Evolutionary conservation across 179 eudicot genomes (phyloP).

Genomic region (Actinidia chinensis): DNA sequence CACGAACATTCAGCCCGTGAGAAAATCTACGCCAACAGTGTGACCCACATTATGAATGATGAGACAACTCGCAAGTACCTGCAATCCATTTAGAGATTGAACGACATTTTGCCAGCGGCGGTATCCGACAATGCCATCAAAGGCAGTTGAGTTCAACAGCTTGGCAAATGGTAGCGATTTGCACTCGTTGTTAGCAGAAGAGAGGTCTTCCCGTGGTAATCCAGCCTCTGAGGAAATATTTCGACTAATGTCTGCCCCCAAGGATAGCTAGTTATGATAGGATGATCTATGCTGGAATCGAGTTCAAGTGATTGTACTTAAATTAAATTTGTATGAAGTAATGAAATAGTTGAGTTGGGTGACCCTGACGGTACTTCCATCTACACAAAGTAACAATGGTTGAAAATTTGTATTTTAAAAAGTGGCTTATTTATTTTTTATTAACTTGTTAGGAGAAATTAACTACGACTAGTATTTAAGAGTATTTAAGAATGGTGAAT

Average conservation of each 20-base stretch:
- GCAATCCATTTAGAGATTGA: constrained; percentile 86
- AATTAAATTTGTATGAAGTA: too few species aligned
- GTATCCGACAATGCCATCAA: constrained; percentile 91
- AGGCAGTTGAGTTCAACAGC: constrained; percentile 97
- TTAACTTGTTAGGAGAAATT: too few species aligned
- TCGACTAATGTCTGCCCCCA: constrained; percentile 69
- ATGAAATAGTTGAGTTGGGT: too few species aligned
- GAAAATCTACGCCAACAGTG: constrained; percentile 95
- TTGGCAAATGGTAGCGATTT: constrained; percentile 96
- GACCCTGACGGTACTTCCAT: too few species aligned
- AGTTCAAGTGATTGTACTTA: too few species aligned
- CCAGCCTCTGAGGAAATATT: constrained; percentile 58
- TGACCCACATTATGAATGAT: constrained; percentile 98
- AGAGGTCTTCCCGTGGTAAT: constrained; percentile 42
- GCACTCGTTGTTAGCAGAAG: constrained; percentile 77
- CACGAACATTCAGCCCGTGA: constrained; percentile 99
- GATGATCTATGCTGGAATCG: too few species aligned
- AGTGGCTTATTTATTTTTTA: too few species aligned
- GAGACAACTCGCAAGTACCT: constrained; percentile 95
- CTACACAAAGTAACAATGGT: too few species aligned
- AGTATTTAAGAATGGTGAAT: too few species aligned
- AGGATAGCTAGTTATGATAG: constrained; percentile 34
- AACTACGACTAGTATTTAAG: too few species aligned
- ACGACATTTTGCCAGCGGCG: constrained; percentile 92
- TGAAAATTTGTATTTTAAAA: too few species aligned